Base-by-base conservation (phyloP, 73 alveolate genomes). In the Halteria grandinella region DNA sequence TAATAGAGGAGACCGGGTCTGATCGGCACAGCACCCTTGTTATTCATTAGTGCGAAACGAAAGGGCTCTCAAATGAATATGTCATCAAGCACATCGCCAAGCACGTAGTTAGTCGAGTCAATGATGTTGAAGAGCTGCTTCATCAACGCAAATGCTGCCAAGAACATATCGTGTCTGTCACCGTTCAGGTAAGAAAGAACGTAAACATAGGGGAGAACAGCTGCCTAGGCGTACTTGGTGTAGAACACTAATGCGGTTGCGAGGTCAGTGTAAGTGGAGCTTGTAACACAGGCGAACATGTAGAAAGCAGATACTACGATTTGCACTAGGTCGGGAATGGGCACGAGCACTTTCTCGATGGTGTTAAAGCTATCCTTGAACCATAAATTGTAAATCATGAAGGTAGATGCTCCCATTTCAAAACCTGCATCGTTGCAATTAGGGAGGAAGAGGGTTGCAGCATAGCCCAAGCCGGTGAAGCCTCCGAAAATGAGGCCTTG, bases 391-490 rank as follows among this genome's bases (percentile, higher is more conserved):
- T 60, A 60, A 24, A 31, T 29, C 77, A 60, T 60, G 34, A 60
- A 39, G 3, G 48, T 59, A 21, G 60, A 40, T 3, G 77, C 58
- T 15, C 12, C 17, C 58, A 60, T 36, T 25, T 60, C 55, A 10
- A 60, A 28, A 8, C 77, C 58, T 5, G 77, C 77, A 14, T 40
- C 57, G 8, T 21, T 40, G 41, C 77, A 60, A 40, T 36, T 49
- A 7, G 50, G 10, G 17, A 60, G 23, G 28, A 60, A 18, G 2
- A 37, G 29, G 43, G 37, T 41, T 1, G 41, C 77, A 8, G 60
- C 77, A 40, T 60, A 60, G 14, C 77, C 77, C 27, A 60, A 12
- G 3, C 77, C 77, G 7, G 58, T 45, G 14, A 60, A 1, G 1
- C 18, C 4, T 21, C 77, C 77, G 24, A 60, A 39, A 34, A 33